These are phyloP conservation scores for Lachnum nothofagi DNA, from an alignment of 2,329 filamentous ascomycete species.

Conservation along the genomic window DNA sequence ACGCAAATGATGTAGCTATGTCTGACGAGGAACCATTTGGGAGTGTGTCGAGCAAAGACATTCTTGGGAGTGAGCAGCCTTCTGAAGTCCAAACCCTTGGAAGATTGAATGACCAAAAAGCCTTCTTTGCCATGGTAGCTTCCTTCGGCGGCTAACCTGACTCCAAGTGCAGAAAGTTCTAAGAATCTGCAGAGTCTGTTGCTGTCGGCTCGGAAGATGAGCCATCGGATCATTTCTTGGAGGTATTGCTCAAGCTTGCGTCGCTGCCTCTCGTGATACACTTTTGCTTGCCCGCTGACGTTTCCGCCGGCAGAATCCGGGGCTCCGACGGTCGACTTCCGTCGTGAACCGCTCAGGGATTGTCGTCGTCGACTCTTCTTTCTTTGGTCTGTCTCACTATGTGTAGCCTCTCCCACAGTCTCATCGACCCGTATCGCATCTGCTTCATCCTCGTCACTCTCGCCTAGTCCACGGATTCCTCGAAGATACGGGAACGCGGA, in stretches of 20 bases:
- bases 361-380: conserved; percentile 49
- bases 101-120: conserved; percentile 83
- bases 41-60: conserved; percentile 75
- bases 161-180: conserved; percentile 87
- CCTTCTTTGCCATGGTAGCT: conserved; percentile 98
- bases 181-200: conserved; percentile 94
- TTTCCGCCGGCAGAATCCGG: conserved; percentile 16
- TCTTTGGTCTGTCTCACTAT: conserved; percentile 60
- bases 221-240: conserved; percentile 88
- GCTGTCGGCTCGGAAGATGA: conserved; percentile 94
- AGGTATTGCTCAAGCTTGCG: conserved; percentile 84
- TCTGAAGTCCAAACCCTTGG: conserved; percentile 81
- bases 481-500: conserved; percentile 87
- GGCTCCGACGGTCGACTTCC: conserved; percentile 49
- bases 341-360: conserved; percentile 34
- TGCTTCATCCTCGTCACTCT: conserved; percentile 64
- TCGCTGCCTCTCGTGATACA: conserved; percentile 76
- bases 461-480: conserved; percentile 69
- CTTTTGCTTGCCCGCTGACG: conserved; percentile 37
- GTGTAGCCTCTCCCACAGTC: conserved; percentile 58
- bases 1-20: conserved; percentile 97
- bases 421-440: conserved; percentile 35
- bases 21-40: conserved; percentile 96
- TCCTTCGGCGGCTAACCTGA: conserved; percentile 87
- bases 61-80: conserved; percentile 73